Evolutionary conservation across 768 basidiomycete species (phyloP), one percentile per base, ranked within the genome.

Genomic region (Suillus alpinus): DNA sequence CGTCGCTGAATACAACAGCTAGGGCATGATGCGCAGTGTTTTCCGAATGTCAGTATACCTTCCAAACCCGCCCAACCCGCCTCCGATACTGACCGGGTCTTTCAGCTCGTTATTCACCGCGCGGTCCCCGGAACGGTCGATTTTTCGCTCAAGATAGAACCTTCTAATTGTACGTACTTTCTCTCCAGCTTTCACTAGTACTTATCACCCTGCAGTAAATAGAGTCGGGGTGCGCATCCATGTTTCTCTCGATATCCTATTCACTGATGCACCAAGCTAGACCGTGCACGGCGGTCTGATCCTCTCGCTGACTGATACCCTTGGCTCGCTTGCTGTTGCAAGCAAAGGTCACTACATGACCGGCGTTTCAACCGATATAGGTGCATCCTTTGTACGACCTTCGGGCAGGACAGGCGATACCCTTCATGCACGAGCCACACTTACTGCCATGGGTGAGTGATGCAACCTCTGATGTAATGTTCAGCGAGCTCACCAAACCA

Each of bases 271-370:
- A 20, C 57, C 41, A 64, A 31, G 58, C 7, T 37, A 81, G 79
- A 80, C 79, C 72, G 88, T 88, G 26, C 92, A 94, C 65, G 92
- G 92, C 18, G 92, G 92, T 23, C 80, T 94, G 40, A 83, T 94
- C 64, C 71, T 91, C 68, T 91, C 92, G 9, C 76, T 94, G 34
- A 93, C 92, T 5, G 92, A 94, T 71, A 92, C 91, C 14, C 73
- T 94, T 18, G 92, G 92, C 4, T 93, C 92, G 1, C 82, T 94
- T 18, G 91, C 88, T n/a, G 84, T 94, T 29, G 89, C 91, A 1
- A 83, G 86, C 14, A 87, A 86, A 63, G 92, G 92, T 3, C 87
- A 92, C 9, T 94, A 77, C 67, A 92, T 92, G 91, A 94, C 92
- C 0, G 91, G 92, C 16, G 91, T 94, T 10, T 92, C 90, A 2